A percentile compares a stretch with the other conserved stretches of the same genome.
phyloP scores from a whole-genome alignment of 2,329 filamentous ascomycete genomes.

The Sporothrix protearum region DNA sequence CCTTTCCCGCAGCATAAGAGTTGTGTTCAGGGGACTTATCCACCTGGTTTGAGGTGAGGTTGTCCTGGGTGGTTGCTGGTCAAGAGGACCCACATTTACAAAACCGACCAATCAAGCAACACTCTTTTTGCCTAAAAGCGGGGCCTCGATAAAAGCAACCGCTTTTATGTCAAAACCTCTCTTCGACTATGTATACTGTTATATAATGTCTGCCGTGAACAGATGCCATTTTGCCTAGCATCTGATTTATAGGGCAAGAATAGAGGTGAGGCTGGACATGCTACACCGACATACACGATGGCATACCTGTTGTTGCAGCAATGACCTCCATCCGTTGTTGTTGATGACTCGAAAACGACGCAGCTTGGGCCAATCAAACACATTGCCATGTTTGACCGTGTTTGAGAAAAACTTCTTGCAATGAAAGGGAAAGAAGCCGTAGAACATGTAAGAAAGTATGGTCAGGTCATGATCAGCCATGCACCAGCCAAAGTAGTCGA shows the following conservation, averaged over 20 bases:
- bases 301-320: no score
- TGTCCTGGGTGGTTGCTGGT: neutral
- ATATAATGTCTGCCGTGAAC: neutral
- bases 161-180: neutral
- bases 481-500: no score
- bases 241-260: no score
- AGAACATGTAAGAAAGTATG: no score
- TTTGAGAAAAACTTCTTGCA: no score
- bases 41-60: neutral
- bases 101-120: constrained; percentile 17
- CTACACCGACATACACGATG: neutral
- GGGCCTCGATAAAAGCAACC: neutral
- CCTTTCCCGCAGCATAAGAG: neutral
- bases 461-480: no score
- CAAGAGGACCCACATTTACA: neutral
- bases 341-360: no score
- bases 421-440: no score
- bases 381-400: no score
- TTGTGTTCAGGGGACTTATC: neutral
- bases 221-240: no score
- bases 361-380: no score
- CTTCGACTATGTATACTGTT: neutral
- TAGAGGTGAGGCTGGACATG: neutral
- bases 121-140: constrained; percentile 16
- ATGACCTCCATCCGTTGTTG: no score